Evolutionary conservation across 164 flowering plant species (phyloP).

Genomic region (Vitis amurensis): DNA sequence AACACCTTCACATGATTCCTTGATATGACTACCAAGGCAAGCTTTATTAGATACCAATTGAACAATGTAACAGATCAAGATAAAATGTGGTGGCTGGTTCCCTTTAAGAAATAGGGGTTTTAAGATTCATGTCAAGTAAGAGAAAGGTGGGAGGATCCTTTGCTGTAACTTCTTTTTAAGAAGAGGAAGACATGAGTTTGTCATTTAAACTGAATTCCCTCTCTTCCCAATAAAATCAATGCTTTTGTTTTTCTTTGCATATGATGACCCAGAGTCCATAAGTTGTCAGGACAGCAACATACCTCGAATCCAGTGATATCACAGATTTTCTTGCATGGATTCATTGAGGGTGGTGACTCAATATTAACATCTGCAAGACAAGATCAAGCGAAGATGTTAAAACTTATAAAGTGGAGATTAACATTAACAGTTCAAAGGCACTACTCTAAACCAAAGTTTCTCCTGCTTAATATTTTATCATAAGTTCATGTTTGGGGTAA

Average conservation of each 20-base stretch:
- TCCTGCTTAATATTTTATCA: not conserved
- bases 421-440: not conserved
- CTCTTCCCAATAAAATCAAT: not conserved
- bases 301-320: constrained; percentile 93
- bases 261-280: not conserved
- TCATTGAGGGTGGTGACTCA: constrained; percentile 84
- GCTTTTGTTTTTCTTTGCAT: not conserved
- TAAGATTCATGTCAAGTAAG: too few species aligned
- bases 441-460: not conserved
- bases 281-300: constrained; percentile 6
- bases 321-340: constrained; percentile 74
- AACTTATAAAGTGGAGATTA: not conserved
- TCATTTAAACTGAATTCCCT: too few species aligned
- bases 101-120: too few species aligned
- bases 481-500: not conserved
- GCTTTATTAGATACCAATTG: too few species aligned
- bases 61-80: too few species aligned
- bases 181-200: too few species aligned
- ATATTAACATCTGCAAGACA: constrained; percentile 69
- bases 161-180: too few species aligned
- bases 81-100: too few species aligned
- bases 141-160: too few species aligned
- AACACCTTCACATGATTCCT: too few species aligned
- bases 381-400: not conserved
- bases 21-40: too few species aligned